Base-by-base conservation (phyloP, 2,329 filamentous ascomycete species). In the Cladosporium sp. region DNA sequence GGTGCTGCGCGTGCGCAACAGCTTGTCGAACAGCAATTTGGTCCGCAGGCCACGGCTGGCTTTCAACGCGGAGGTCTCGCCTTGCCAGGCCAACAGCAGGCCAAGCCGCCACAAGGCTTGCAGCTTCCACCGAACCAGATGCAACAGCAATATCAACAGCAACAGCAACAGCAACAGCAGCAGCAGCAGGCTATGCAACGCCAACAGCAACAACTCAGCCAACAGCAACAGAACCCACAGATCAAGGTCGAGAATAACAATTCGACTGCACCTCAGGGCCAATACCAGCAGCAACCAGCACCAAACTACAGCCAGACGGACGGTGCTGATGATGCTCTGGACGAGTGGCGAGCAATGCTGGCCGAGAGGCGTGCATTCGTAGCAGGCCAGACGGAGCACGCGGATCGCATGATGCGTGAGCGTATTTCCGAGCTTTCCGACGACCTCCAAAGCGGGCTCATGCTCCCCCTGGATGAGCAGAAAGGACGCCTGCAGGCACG, bases 401-500 rank as follows among this genome's bases (percentile, higher is more conserved):
- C 89, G 54, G 87, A 92, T 62, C 72, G 76, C 40, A 73, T 87
- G 63, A 80, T 92, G 59, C 85, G 87, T 57, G 74, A 78, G 45
- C 82, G 85, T 58, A 82, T 91, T 54, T 77, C 82, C 47, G 78
- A 80, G 40, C 78, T 79, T 58, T 84, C 84, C 7, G 82, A 80
- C 65, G 74, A 76, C 56, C 85, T 89, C 74, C 85, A 91, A 64
- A 88, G 83, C 43, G 88, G 88, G 7, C 71, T 91, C 52, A 89
- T 91, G 85, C 67, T 90, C 15, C 84, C 88, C 2, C 74, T 90
- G 9, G 76, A 79, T 58, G 75, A 84, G 22, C 42, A 45, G 29
- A 7, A 52, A 19, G n/a, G 20, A 18, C 43, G 50, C n/a, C 24
- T 44, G 24, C 42, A 52, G n/a, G 42, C 38, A 12, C 50, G 43